Evolutionary conservation across 73 alveolate species (phyloP).

Genomic region (Tetrahymena borealis): DNA sequence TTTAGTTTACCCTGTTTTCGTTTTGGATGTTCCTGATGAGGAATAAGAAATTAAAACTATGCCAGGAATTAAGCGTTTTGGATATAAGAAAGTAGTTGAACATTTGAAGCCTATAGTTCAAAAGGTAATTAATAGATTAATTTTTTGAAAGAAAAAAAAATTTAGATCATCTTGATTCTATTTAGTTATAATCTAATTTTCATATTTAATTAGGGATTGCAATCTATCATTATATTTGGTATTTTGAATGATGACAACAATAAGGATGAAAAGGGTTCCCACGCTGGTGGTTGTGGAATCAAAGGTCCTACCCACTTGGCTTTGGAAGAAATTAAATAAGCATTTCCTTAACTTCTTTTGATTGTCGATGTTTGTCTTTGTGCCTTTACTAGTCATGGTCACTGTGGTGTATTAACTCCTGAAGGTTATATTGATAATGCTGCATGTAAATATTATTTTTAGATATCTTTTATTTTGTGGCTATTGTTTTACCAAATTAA

Average conservation of each 20-base stretch:
- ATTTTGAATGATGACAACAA: constrained; percentile 13
- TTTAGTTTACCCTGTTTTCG: not conserved
- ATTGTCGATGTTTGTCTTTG: constrained; percentile 66
- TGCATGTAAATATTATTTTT: not conserved
- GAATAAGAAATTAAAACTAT: not conserved
- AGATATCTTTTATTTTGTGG: not conserved
- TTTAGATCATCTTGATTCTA: not conserved
- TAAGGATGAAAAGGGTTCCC: constrained; percentile 44
- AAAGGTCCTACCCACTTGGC: constrained; percentile 58
- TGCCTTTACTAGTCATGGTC: constrained; percentile 70
- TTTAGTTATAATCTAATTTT: not conserved
- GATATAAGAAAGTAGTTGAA: not conserved
- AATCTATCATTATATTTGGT: not conserved
- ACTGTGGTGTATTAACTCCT: constrained; percentile 48
- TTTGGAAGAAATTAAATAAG: constrained; percentile 25
- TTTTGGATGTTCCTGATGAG: not conserved
- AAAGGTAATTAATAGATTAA: not conserved
- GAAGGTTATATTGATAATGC: constrained; percentile 49
- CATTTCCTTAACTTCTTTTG: constrained; percentile 32
- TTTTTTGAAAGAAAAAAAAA: not conserved
- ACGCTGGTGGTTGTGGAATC: constrained; percentile 35
- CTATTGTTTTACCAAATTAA: not conserved
- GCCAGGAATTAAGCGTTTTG: not conserved
- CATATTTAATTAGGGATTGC: not conserved
- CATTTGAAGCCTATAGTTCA: not conserved